Conservation (phyloP, 176 grass and related monocot species). For the Carex parvula region DNA sequence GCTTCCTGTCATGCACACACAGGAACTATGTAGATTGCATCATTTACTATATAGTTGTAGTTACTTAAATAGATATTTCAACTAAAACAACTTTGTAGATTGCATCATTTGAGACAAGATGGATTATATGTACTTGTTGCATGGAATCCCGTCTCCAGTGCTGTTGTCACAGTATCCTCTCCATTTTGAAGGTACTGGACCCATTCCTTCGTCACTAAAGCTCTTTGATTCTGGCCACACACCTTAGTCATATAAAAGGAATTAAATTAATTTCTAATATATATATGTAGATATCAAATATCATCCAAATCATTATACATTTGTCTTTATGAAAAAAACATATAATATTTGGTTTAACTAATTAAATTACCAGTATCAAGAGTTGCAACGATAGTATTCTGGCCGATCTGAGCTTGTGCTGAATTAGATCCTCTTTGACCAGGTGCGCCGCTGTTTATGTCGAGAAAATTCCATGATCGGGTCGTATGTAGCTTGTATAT, state of each 20-base stretch:
- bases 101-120: background rate
- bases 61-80: conserved; percentile 27
- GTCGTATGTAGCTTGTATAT: conserved; percentile 65
- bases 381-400: conserved; percentile 58
- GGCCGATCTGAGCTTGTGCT: conserved; percentile 36
- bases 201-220: conserved; percentile 49
- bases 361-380: conserved; percentile 58
- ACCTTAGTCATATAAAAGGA: conserved; percentile 24
- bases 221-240: conserved; percentile 81
- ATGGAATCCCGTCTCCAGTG: conserved; percentile 38
- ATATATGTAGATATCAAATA: background rate
- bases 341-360: no score
- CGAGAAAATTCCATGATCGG: conserved; percentile 63
- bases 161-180: conserved; percentile 52
- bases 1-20: conserved; percentile 34
- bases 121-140: conserved; percentile 68
- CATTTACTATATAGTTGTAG: conserved; percentile 3
- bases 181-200: conserved; percentile 48
- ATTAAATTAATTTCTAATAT: background rate
- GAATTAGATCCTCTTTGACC: conserved; percentile 43
- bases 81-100: background rate
- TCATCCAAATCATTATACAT: background rate
- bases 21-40: background rate
- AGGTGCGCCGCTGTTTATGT: conserved; percentile 29
- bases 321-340: background rate